Evolutionary conservation across 164 flowering plant genomes (phyloP).

Genomic region (Platanus orientalis): DNA sequence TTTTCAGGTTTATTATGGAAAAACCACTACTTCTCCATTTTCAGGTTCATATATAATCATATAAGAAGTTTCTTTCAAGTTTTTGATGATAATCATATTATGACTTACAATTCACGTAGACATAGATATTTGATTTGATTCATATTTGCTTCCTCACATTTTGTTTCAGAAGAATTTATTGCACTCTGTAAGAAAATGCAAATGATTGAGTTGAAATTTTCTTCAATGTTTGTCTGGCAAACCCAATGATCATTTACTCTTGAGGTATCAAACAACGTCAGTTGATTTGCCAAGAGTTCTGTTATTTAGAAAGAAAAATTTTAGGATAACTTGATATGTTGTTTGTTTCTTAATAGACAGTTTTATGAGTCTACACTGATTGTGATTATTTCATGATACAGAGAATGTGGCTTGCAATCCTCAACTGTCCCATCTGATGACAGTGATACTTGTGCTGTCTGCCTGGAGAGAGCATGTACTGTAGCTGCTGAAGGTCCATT

Average conservation of each 20-base stretch:
- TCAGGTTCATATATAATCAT: not conserved
- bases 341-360: too few species aligned
- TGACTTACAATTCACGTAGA: too few species aligned
- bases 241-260: not conserved
- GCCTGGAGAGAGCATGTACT: slow-evolving; percentile 81
- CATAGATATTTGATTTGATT: not conserved
- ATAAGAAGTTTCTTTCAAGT: not conserved
- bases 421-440: slow-evolving; percentile 56
- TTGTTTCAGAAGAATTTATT: not conserved
- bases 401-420: slow-evolving; percentile 77
- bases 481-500: slow-evolving; percentile 92
- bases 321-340: not conserved
- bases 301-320: not conserved
- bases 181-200: not conserved
- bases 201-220: not conserved
- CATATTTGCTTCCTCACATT: not conserved
- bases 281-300: not conserved
- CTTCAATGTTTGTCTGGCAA: not conserved
- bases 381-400: slow-evolving; percentile 25
- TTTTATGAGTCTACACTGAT: too few species aligned
- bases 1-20: too few species aligned
- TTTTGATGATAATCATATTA: too few species aligned
- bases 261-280: not conserved
- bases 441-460: slow-evolving; percentile 82
- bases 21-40: too few species aligned